A percentile compares a stretch with the other conserved stretches of the same genome.
phyloP scores from a whole-genome alignment of 176 grass and related monocot genomes.

The Bonia amplexicaulis region DNA sequence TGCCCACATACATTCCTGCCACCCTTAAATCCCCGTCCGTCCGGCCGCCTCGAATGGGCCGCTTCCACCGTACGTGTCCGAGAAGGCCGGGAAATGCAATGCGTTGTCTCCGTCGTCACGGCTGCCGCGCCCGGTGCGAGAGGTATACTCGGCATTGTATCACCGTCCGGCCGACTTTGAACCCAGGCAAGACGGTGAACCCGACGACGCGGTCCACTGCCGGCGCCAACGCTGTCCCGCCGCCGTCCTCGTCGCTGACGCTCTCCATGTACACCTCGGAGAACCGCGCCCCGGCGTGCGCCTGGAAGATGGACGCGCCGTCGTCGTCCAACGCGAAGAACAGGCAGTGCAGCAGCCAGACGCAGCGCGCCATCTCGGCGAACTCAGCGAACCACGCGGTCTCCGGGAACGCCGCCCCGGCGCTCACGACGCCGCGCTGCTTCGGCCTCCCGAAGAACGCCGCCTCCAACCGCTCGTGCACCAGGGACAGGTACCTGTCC shows the following conservation, averaged over 20 bases:
- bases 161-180: slow-evolving; percentile 58
- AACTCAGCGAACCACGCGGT: slow-evolving; percentile 48
- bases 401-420: slow-evolving; percentile 3
- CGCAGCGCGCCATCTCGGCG: slow-evolving; percentile 64
- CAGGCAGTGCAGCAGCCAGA: slow-evolving; percentile 83
- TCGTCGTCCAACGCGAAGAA: slow-evolving; percentile 53
- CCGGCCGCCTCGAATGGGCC: background rate
- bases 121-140: background rate
- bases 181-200: slow-evolving; percentile 87
- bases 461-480: slow-evolving; percentile 67
- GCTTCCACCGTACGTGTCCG: background rate
- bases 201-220: slow-evolving; percentile 29
- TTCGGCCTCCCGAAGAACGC: slow-evolving; percentile 35
- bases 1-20: background rate
- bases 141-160: slow-evolving; percentile 84
- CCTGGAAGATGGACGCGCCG: slow-evolving; percentile 53
- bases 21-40: background rate
- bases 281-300: slow-evolving; percentile 47
- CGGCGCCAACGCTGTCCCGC: too few relatives aligned
- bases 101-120: background rate
- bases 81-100: background rate
- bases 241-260: slow-evolving; percentile 28
- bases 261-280: slow-evolving; percentile 96
- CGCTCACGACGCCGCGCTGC: slow-evolving; percentile 18
- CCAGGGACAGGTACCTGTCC: slow-evolving; percentile 53